Evolutionary conservation across 2,329 filamentous ascomycete species (phyloP).

Genomic region (Claviceps sp.): DNA sequence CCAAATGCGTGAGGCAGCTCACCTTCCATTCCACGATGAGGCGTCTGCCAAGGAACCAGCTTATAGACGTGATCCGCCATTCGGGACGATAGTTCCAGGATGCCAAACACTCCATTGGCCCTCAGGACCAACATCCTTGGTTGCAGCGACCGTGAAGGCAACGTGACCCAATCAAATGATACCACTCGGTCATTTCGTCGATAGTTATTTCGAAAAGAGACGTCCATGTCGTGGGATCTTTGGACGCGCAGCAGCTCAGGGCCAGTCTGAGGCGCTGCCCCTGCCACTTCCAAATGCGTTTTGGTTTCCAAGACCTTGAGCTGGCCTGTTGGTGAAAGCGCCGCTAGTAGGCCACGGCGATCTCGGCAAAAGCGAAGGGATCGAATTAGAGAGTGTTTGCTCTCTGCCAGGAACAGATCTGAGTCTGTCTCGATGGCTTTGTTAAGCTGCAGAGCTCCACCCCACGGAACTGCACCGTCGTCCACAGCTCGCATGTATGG

Average conservation of each 20-base stretch:
- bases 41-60: slow-evolving; percentile 46
- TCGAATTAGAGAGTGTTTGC: slow-evolving; percentile 47
- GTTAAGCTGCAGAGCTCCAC: slow-evolving; percentile 44
- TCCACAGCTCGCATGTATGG: slow-evolving; percentile 45
- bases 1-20: slow-evolving; percentile 6
- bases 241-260: slow-evolving; percentile 47
- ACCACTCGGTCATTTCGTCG: slow-evolving; percentile 48
- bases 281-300: slow-evolving; percentile 33
- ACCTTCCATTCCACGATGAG: slow-evolving; percentile 44
- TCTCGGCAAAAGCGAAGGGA: slow-evolving; percentile 51
- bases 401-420: slow-evolving; percentile 34
- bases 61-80: slow-evolving; percentile 46
- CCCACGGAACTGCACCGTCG: slow-evolving; percentile 48
- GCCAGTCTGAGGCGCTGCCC: slow-evolving; percentile 27
- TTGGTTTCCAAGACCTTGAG: slow-evolving; percentile 47
- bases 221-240: slow-evolving; percentile 48
- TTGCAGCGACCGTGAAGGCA: slow-evolving; percentile 39
- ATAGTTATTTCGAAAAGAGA: slow-evolving; percentile 37
- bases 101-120: slow-evolving; percentile 47
- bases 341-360: slow-evolving; percentile 44
- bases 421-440: slow-evolving; percentile 42
- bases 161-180: slow-evolving; percentile 54
- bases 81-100: slow-evolving; percentile 46
- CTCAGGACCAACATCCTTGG: slow-evolving; percentile 47
- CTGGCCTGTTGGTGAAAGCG: slow-evolving; percentile 49